These are phyloP conservation scores for Blastobotrys muscicola DNA, from an alignment of 805 yeast species.

Conservation along the genomic window DNA sequence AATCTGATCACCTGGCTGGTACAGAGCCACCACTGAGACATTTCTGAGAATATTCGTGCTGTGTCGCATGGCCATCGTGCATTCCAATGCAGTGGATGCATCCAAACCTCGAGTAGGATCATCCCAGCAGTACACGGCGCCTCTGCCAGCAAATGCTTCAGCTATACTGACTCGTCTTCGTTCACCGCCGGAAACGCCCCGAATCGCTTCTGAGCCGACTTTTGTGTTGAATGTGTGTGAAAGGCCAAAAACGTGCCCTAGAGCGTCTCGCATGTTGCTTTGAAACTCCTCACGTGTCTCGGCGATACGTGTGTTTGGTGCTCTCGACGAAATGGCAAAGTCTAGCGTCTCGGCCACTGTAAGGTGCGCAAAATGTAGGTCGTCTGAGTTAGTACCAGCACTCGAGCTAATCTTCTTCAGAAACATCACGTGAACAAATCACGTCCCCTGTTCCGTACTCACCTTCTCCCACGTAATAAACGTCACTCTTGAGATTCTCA, in stretches of 20 bases:
- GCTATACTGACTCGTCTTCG: slow-evolving; percentile 77
- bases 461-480: slow-evolving; percentile 33
- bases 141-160: slow-evolving; percentile 59
- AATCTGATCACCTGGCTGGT: slow-evolving; percentile 60
- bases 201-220: slow-evolving; percentile 51
- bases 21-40: slow-evolving; percentile 57
- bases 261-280: slow-evolving; percentile 36
- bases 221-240: slow-evolving; percentile 49
- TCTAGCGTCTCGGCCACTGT: slow-evolving; percentile 65
- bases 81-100: slow-evolving; percentile 75
- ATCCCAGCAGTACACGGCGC: slow-evolving; percentile 62
- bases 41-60: slow-evolving; percentile 43
- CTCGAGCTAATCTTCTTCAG: neutral
- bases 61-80: slow-evolving; percentile 53
- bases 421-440: neutral
- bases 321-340: slow-evolving; percentile 61
- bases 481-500: slow-evolving; percentile 42
- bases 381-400: slow-evolving; percentile 42
- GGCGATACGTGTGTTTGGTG: slow-evolving; percentile 47
- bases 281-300: slow-evolving; percentile 41
- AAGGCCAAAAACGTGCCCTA: slow-evolving; percentile 49
- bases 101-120: slow-evolving; percentile 83
- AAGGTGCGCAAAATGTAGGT: slow-evolving; percentile 66
- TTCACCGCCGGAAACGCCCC: slow-evolving; percentile 82
- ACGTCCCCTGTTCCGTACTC: slow-evolving; percentile 7